A percentile compares a stretch with the other conserved stretches of the same genome.
phyloP scores from a whole-genome alignment of 208 protist species.

The Angomonas ambiguus region DNA sequence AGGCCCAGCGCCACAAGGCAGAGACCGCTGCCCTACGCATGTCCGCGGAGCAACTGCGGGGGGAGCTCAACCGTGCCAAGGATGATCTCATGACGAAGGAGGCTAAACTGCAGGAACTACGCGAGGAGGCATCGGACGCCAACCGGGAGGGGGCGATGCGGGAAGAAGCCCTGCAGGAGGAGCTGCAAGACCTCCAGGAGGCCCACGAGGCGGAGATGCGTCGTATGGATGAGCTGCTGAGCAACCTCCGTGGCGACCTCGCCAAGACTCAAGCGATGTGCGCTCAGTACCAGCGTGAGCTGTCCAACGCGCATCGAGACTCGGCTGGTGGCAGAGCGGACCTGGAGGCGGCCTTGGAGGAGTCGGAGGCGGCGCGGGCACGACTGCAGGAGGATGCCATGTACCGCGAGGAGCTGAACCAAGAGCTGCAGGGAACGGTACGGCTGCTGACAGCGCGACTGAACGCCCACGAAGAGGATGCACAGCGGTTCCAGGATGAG shows the following conservation, averaged over 20 bases:
- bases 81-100: slow-evolving; percentile 45
- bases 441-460: slow-evolving; percentile 71
- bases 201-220: slow-evolving; percentile 61
- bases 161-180: slow-evolving; percentile 47
- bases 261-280: slow-evolving; percentile 49
- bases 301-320: slow-evolving; percentile 41
- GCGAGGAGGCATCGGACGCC: slow-evolving; percentile 53
- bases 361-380: slow-evolving; percentile 45
- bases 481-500: slow-evolving; percentile 68
- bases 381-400: slow-evolving; percentile 63
- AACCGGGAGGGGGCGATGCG: slow-evolving; percentile 48
- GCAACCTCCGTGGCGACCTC: slow-evolving; percentile 67
- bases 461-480: slow-evolving; percentile 68
- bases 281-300: slow-evolving; percentile 58
- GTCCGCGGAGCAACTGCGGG: slow-evolving; percentile 39
- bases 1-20: slow-evolving; percentile 44
- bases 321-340: slow-evolving; percentile 40
- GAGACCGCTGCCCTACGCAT: slow-evolving; percentile 47
- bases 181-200: slow-evolving; percentile 48
- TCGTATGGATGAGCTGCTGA: slow-evolving; percentile 77
- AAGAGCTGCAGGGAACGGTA: slow-evolving; percentile 81
- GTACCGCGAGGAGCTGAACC: slow-evolving; percentile 69
- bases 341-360: slow-evolving; percentile 53
- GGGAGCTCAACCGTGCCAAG: slow-evolving; percentile 35
- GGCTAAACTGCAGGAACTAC: slow-evolving; percentile 38